Base-by-base conservation (phyloP, 1,284 basidiomycete species). In the Earliella scabrosa region DNA sequence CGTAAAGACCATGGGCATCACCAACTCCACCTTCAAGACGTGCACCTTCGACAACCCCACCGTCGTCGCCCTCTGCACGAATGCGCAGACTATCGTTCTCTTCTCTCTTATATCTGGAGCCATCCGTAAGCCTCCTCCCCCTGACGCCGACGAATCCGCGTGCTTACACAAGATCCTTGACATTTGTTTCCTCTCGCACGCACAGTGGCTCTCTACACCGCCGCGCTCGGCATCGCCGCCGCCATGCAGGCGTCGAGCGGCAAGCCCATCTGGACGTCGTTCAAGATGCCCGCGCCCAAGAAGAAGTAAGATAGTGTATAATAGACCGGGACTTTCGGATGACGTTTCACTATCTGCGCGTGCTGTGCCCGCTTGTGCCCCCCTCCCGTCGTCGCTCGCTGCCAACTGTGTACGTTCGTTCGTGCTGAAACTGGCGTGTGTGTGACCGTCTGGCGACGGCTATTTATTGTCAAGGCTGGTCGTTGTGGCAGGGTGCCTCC, bases 181-280 rank as follows among this genome's bases (percentile, higher is more conserved):
- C 26, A 6, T 39, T 18, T 44, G 39, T 16, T 4, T 11, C 20
- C 31, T 35, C 9, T 20, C 20, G 20, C 9, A 36, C 34, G 23
- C 4, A 18, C 49, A 56, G 54, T 56, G 27, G 27, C 26, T 24
- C 29, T 39, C 16, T 56, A 56, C 39, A 9, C 44, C 29, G 32
- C 26, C 24, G 45, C 38, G 11, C 54, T 56, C 45, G 26, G 29
- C 23, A 10, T 18, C 16, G 44, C 43, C 23, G 48, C 49, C 4
- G 31, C 35, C 23, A 26, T 29, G 16, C 11, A 34, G 21, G 47
- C 54, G 2, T 38, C 48, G 14, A 36, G 44, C 32, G 49, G 54
- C 49, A 38, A 56, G 29, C 36, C 54, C 24, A 50, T 51, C 38
- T 56, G 54, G 54, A 56, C 54, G 31, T 8, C 20, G 16, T 56